These are phyloP conservation scores for Hyphodiscus sp. DNA, from an alignment of 2,329 filamentous ascomycete genomes.

Conservation along the genomic window DNA sequence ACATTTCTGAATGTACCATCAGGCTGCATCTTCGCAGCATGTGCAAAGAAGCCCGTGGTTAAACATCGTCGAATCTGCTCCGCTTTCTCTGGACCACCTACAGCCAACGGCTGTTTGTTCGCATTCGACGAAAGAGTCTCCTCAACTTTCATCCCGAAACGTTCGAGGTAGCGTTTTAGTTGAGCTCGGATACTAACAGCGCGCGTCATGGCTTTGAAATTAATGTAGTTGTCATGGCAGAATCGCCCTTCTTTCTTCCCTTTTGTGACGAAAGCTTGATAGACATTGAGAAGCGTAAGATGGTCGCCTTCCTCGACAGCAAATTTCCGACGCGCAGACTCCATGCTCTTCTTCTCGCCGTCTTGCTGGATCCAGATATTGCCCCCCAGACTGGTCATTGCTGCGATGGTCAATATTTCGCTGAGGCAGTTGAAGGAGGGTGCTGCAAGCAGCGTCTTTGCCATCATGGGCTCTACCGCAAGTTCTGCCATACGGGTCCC, in stretches of 20 bases:
- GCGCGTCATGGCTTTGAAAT: constrained; percentile 75
- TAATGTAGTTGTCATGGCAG: constrained; percentile 80
- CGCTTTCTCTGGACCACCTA: constrained; percentile 43
- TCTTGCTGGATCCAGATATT: constrained; percentile 78
- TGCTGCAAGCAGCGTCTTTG: constrained; percentile 74
- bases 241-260: constrained; percentile 80
- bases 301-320: constrained; percentile 93
- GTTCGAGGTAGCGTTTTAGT: constrained; percentile 78
- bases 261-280: constrained; percentile 76
- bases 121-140: constrained; percentile 46
- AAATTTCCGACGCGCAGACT: constrained; percentile 72
- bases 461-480: constrained; percentile 92
- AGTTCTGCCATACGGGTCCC: constrained; percentile 89
- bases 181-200: constrained; percentile 84
- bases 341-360: constrained; percentile 67
- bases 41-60: constrained; percentile 84
- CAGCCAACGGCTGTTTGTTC: constrained; percentile 30
- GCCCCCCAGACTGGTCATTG: constrained; percentile 85
- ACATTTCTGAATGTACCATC: constrained; percentile 87
- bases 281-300: constrained; percentile 87
- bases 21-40: constrained; percentile 87
- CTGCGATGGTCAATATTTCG: constrained; percentile 85
- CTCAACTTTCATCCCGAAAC: constrained; percentile 67
- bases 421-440: constrained; percentile 69
- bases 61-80: constrained; percentile 80